Evolutionary conservation across 257 asterid species (phyloP).

Genomic region (Penstemon barbatus): DNA sequence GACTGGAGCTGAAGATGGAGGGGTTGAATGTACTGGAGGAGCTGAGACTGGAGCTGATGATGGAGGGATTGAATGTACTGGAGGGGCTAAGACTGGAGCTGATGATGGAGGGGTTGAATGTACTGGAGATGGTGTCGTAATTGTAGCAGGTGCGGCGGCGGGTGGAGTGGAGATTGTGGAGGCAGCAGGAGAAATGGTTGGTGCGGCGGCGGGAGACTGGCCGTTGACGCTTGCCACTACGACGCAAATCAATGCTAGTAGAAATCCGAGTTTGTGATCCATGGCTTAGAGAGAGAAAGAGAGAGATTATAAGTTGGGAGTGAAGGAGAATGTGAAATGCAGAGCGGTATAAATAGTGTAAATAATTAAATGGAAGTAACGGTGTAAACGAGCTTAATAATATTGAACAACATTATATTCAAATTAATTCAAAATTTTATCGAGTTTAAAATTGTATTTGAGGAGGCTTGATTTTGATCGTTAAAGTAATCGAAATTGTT

Average conservation of each 20-base stretch:
- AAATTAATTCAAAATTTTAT: too few relatives aligned
- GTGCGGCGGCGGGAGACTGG: slow-evolving; percentile 47
- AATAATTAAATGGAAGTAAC: too few relatives aligned
- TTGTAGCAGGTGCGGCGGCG: slow-evolving; percentile 26
- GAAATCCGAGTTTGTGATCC: slow-evolving; percentile 26
- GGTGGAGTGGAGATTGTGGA: slow-evolving; percentile 25
- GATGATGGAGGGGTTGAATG: not conserved
- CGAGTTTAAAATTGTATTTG: too few relatives aligned
- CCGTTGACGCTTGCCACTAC: slow-evolving; percentile 40
- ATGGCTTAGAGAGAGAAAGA: slow-evolving; percentile 6
- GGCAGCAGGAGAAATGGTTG: slow-evolving; percentile 1
- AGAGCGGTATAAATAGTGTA: slow-evolving; percentile 22
- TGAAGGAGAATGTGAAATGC: slow-evolving; percentile 2
- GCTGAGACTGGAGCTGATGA: slow-evolving; percentile 1
- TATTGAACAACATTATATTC: too few relatives aligned
- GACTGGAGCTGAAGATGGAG: slow-evolving; percentile 49
- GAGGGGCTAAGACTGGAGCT: not conserved
- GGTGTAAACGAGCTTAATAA: too few relatives aligned
- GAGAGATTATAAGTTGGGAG: not conserved
- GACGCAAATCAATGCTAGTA: slow-evolving; percentile 36
- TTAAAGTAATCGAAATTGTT: too few relatives aligned
- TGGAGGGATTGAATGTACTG: slow-evolving; percentile 21
- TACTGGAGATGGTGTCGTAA: not conserved
- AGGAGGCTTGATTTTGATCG: too few relatives aligned
- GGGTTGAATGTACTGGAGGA: not conserved